Base-by-base conservation (phyloP, 495 filamentous ascomycete genomes). In the Lindgomyces ingoldianus region DNA sequence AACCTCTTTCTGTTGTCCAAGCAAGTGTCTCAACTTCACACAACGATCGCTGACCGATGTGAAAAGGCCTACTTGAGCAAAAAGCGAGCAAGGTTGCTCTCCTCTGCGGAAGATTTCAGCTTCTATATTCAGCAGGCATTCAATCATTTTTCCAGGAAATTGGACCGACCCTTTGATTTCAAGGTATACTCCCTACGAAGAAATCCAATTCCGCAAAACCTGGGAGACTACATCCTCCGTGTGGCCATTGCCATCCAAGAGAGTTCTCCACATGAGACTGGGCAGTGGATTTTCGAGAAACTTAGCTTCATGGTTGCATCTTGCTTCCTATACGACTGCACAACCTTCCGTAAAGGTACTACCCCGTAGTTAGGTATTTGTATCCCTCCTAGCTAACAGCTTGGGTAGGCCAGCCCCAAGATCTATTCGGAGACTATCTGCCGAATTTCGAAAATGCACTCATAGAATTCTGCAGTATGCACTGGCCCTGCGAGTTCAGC, bases 101-200 rank as follows among this genome's bases (percentile, higher is more conserved):
- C 70, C 0, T 70, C 74, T n/a, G 33, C 64, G 0, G 74, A 80
- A 11, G 73, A 77, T 1, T 53, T 80, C 2, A 47, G 73, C 22
- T 21, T 58, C 12, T 79, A 79, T 59, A 54, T 79, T 6, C 68
- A 73, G 54, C 56, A 51, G 44, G 77, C 75, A 0, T 80, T 77
- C 64, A 69, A 76, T 52, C 72, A 75, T 52, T 77, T 74, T 50
- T 67, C 74, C n/a, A 42, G 65, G 10, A 67, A 67, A 22, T 60
- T 75, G 3, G 70, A 75, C 18, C 54, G 47, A 1, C 74, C 78
- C 0, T 81, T 81, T 57, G 66, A 81, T 60, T 81, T 80, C 62
- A 69, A 78, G 4, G 41, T 76, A 14, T 73, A 64, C 11, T 69
- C 76, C n/a, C 68, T 79, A 36, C 25, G 42, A 14, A 68, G 71